A percentile compares a stretch with the other conserved stretches of the same genome.
These are phyloP conservation scores for Neonectria sp. DNA, from an alignment of 2,329 filamentous ascomycete genomes.

Conservation along the genomic window DNA sequence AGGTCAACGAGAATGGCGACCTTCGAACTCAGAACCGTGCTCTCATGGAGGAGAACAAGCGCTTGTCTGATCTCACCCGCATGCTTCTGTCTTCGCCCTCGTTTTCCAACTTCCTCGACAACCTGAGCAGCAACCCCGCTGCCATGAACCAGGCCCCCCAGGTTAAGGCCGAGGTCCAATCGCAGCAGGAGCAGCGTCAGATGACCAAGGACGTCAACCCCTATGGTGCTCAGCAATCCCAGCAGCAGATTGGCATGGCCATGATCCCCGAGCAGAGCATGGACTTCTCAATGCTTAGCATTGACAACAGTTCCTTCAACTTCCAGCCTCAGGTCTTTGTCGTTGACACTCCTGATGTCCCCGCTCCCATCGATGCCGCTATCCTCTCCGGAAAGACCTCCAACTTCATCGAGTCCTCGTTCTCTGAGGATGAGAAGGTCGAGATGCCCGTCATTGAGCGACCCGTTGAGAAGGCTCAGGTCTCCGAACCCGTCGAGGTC, in stretches of 20 bases:
- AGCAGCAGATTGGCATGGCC: conserved; percentile 82
- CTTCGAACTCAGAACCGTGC: conserved; percentile 86
- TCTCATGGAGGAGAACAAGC: conserved; percentile 88
- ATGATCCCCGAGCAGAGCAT: conserved; percentile 86
- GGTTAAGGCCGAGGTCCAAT: conserved; percentile 58
- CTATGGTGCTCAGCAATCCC: conserved; percentile 68
- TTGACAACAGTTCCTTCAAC: conserved; percentile 70
- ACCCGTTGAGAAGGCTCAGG: conserved; percentile 56
- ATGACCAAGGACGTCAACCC: conserved; percentile 78
- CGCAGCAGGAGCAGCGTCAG: conserved; percentile 64
- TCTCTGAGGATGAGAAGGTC: conserved; percentile 68
- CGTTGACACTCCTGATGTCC: conserved; percentile 79
- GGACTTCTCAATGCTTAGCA: conserved; percentile 80
- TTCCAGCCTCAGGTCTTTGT: conserved; percentile 82
- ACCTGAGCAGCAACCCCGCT: conserved; percentile 74
- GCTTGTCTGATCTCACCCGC: conserved; percentile 82
- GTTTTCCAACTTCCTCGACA: conserved; percentile 85
- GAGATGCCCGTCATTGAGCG: conserved; percentile 69
- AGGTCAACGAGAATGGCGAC: conserved; percentile 86
- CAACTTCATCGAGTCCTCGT: conserved; percentile 65
- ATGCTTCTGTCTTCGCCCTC: conserved; percentile 86
- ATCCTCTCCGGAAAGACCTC: conserved; percentile 80
- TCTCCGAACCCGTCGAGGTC: conserved; percentile 47
- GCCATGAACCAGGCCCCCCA: conserved; percentile 56
- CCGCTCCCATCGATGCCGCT: conserved; percentile 71